These are phyloP conservation scores for Diddensiella caesifluorescens DNA, from an alignment of 805 yeast genomes.

Conservation along the genomic window DNA sequence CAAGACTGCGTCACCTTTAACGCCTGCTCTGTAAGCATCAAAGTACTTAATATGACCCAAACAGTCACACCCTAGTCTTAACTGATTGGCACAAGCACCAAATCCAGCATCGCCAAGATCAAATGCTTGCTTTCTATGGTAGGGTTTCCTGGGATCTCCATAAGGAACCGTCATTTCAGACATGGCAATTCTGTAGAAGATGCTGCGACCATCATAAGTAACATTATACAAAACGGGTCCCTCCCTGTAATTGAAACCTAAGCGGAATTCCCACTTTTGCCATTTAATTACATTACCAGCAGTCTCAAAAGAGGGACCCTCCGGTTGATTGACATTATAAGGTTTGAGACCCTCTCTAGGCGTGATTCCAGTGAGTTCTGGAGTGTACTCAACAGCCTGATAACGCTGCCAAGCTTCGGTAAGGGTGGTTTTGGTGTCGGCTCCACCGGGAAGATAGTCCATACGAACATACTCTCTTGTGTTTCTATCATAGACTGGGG, in stretches of 20 bases:
- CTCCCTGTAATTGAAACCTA: constrained; percentile 82
- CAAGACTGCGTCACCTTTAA: constrained; percentile 63
- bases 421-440: constrained; percentile 56
- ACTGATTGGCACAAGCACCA: constrained; percentile 77
- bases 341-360: constrained; percentile 63
- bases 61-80: constrained; percentile 77
- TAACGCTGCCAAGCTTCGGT: constrained; percentile 70
- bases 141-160: constrained; percentile 74
- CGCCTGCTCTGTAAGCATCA: constrained; percentile 70
- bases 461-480: constrained; percentile 62
- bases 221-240: constrained; percentile 76
- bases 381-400: constrained; percentile 52
- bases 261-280: constrained; percentile 72
- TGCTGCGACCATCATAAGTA: constrained; percentile 67
- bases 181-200: constrained; percentile 73
- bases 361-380: constrained; percentile 36
- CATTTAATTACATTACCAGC: constrained; percentile 65
- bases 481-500: constrained; percentile 76
- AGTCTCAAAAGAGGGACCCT: constrained; percentile 74
- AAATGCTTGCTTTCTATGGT: constrained; percentile 80
- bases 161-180: constrained; percentile 84
- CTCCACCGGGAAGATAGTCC: constrained; percentile 70
- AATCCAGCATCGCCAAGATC: constrained; percentile 88
- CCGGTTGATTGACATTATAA: constrained; percentile 69
- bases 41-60: constrained; percentile 79